A percentile compares a stretch with the other conserved stretches of the same genome.
Conservation (phyloP, 129 eudicot species). For the Dittrichia graveolens region DNA sequence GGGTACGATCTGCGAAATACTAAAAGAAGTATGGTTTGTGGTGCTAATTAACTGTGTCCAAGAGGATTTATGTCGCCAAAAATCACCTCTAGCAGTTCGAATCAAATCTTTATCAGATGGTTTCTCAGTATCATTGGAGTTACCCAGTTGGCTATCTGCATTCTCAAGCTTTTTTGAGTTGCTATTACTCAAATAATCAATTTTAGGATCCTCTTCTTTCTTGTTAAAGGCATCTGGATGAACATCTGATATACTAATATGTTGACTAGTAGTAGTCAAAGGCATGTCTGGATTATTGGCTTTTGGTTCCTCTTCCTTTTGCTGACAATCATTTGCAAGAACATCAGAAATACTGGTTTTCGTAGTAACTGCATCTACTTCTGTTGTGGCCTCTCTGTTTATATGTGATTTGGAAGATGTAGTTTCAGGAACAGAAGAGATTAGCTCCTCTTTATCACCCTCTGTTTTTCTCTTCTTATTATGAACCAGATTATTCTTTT, state of each 20-base stretch:
- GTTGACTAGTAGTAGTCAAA: not conserved
- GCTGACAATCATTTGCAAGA: slow-evolving; percentile 17
- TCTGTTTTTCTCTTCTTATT: slow-evolving; percentile 28
- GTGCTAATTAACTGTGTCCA: slow-evolving; percentile 70
- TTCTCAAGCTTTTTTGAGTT: slow-evolving; percentile 15
- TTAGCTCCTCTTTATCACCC: not conserved
- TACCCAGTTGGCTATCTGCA: not conserved
- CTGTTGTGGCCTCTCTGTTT: slow-evolving; percentile 21
- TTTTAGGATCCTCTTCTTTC: slow-evolving; percentile 33
- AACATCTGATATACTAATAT: slow-evolving; percentile 44
- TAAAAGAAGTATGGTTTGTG: slow-evolving; percentile 59
- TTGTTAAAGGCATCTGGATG: slow-evolving; percentile 20
- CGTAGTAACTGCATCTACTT: slow-evolving; percentile 18
- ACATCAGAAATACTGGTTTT: slow-evolving; percentile 19
- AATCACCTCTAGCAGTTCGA: slow-evolving; percentile 53
- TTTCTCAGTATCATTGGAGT: not conserved
- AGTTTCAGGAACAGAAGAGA: too few relatives aligned
- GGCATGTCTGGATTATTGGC: slow-evolving; percentile 5
- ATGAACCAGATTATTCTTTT: slow-evolving; percentile 10
- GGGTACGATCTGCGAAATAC: slow-evolving; percentile 76
- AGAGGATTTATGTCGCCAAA: slow-evolving; percentile 79
- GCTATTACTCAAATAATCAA: slow-evolving; percentile 21
- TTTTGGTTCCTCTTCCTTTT: slow-evolving; percentile 22
- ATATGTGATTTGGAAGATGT: not conserved
- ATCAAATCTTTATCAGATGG: slow-evolving; percentile 22